Conservation (phyloP, 352 stramenopile species). For the Phytophthora syringae region DNA sequence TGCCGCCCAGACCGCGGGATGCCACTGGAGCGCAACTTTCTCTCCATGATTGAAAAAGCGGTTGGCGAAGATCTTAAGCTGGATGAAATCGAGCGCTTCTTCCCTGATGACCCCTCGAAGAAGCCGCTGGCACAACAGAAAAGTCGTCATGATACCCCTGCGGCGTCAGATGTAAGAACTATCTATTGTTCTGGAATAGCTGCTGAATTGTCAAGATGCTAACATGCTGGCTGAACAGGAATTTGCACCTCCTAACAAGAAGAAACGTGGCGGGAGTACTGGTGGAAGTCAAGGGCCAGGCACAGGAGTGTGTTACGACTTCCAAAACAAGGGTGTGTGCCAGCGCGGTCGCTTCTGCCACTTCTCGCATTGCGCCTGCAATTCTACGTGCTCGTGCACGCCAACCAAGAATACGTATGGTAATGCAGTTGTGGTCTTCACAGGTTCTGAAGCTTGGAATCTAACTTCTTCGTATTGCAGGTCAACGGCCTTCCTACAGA, state of each 20-base stretch:
- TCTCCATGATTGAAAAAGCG: conserved; percentile 74
- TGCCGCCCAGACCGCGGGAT: conserved; percentile 68
- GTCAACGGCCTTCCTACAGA: conserved; percentile 81
- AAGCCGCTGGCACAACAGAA: conserved; percentile 54
- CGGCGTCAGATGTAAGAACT: conserved; percentile 48
- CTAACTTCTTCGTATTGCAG: conserved; percentile 39
- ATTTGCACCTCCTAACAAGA: conserved; percentile 62
- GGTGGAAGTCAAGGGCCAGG: conserved; percentile 48
- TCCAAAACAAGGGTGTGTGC: conserved; percentile 89
- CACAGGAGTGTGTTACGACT: conserved; percentile 89
- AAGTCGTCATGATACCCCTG: conserved; percentile 41
- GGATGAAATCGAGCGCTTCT: conserved; percentile 84
- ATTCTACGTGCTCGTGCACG: conserved; percentile 86
- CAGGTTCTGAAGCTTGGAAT: conserved; percentile 1
- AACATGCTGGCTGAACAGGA: conserved; percentile 42
- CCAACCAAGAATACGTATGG: conserved; percentile 86
- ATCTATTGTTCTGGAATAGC: background rate
- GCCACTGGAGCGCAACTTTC: conserved; percentile 66
- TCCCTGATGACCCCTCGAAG: conserved; percentile 71
- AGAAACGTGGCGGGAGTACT: conserved; percentile 57
- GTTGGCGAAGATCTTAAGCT: conserved; percentile 79
- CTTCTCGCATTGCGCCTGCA: conserved; percentile 89
- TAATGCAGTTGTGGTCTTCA: conserved; percentile 28
- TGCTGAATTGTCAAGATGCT: background rate
- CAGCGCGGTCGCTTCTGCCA: conserved; percentile 86